A percentile compares a stretch with the other conserved stretches of the same genome.
These are phyloP conservation scores for Rhizopogon vinicolor DNA, from an alignment of 768 basidiomycete genomes.

Conservation along the genomic window DNA sequence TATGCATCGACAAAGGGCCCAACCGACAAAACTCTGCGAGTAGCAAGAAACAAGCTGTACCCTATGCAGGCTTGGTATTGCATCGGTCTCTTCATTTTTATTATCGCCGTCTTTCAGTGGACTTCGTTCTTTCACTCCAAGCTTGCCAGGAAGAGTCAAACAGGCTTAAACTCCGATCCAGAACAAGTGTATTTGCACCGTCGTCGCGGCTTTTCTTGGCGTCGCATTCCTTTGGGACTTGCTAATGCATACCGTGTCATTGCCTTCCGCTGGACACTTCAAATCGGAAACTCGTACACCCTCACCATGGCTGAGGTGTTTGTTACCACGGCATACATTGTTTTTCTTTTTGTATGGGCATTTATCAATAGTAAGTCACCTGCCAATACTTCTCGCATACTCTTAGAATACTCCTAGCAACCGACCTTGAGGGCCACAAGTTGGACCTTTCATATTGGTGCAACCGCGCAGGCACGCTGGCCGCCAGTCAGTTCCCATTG, in stretches of 20 bases:
- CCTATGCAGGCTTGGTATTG: slow-evolving; percentile 10
- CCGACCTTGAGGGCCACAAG: slow-evolving; percentile 11
- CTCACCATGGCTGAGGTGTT: slow-evolving; percentile 36
- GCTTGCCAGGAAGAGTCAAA: neutral
- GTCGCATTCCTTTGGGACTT: slow-evolving; percentile 29
- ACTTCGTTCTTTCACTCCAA: slow-evolving; percentile 10
- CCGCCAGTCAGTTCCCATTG: slow-evolving; percentile 45
- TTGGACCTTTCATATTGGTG: slow-evolving; percentile 17
- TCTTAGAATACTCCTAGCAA: slow-evolving; percentile 11
- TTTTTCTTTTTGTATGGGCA: slow-evolving; percentile 36
- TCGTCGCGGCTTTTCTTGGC: slow-evolving; percentile 36
- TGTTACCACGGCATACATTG: slow-evolving; percentile 43
- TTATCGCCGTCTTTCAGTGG: slow-evolving; percentile 9
- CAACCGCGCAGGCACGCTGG: slow-evolving; percentile 39
- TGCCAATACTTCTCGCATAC: neutral
- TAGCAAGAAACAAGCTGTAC: slow-evolving; percentile 1
- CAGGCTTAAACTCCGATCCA: neutral
- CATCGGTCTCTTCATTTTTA: slow-evolving; percentile 8
- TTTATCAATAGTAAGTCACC: slow-evolving; percentile 39
- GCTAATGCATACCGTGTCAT: slow-evolving; percentile 37
- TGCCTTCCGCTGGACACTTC: slow-evolving; percentile 41
- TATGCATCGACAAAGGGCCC: neutral
- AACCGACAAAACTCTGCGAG: slow-evolving; percentile 3
- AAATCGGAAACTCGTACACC: slow-evolving; percentile 34
- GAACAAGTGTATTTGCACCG: neutral